phyloP scores from a whole-genome alignment of 306 rosid species.

The Rosa multiflora region DNA sequence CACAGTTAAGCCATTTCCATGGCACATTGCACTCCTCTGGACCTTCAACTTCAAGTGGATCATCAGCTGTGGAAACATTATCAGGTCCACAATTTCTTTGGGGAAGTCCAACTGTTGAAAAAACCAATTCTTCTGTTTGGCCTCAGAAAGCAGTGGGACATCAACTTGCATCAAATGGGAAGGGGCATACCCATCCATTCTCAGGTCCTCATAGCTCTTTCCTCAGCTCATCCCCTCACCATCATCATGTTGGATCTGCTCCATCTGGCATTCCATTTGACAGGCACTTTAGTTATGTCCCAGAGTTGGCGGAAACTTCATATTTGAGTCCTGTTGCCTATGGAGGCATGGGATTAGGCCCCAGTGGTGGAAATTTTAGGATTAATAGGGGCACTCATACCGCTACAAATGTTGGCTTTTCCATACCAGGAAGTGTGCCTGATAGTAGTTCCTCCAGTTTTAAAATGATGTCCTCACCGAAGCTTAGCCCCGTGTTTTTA shows the following conservation, averaged over 20 bases:
- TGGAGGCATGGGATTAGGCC: conserved; percentile 58
- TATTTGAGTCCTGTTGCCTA: conserved; percentile 47
- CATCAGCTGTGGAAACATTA: conserved; percentile 73
- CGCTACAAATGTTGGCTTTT: conserved; percentile 47
- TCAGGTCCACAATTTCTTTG: conserved; percentile 94
- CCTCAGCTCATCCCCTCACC: conserved; percentile 52
- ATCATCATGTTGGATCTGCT: conserved; percentile 88
- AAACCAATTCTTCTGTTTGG: conserved; percentile 60
- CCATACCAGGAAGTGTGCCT: conserved; percentile 55
- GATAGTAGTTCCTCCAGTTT: conserved; percentile 64
- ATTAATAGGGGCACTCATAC: conserved; percentile 54
- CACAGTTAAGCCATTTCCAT: conserved; percentile 50
- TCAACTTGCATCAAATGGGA: conserved; percentile 57
- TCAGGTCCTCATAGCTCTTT: conserved; percentile 51
- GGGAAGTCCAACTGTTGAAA: conserved; percentile 82
- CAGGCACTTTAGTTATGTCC: conserved; percentile 61
- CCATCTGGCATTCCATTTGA: conserved; percentile 80
- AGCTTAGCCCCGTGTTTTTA: conserved; percentile 59
- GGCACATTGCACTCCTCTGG: conserved; percentile 56
- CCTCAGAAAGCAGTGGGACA: conserved; percentile 55
- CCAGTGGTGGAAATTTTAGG: conserved; percentile 57
- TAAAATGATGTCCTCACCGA: conserved; percentile 68
- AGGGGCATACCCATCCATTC: conserved; percentile 59
- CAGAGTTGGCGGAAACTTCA: conserved; percentile 79
- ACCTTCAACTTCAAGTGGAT: conserved; percentile 56